Evolutionary conservation across 805 yeast genomes (phyloP).

Genomic region (Pichia deserticola): DNA sequence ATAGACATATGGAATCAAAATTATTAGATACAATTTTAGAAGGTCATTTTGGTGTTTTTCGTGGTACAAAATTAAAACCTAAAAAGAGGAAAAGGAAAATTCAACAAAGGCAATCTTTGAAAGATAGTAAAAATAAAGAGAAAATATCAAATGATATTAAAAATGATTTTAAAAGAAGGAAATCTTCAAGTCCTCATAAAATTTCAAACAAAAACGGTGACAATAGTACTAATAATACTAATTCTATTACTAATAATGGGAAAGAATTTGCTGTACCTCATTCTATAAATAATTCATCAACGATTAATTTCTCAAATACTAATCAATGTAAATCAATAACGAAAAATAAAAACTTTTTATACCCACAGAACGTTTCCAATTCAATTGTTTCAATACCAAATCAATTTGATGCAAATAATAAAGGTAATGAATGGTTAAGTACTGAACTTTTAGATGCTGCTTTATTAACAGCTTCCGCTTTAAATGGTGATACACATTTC

Average conservation of each 20-base stretch:
- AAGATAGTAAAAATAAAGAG: too few species aligned
- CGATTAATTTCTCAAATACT: not conserved
- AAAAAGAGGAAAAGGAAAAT: slow-evolving; percentile 13
- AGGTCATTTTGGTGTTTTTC: slow-evolving; percentile 84
- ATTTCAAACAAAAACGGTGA: too few species aligned
- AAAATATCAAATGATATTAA: too few species aligned
- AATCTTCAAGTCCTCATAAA: too few species aligned
- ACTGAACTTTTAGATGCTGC: slow-evolving; percentile 68
- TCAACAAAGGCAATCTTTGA: not conserved
- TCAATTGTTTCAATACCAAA: not conserved
- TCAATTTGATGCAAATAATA: not conserved
- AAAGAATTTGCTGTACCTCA: too few species aligned
- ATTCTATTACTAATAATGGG: too few species aligned
- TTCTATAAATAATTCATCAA: not conserved
- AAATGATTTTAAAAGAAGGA: too few species aligned
- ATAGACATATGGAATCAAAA: slow-evolving; percentile 32
- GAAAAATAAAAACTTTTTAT: slow-evolving; percentile 1
- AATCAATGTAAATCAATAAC: not conserved
- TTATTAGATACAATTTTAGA: slow-evolving; percentile 27
- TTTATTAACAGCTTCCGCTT: slow-evolving; percentile 63
- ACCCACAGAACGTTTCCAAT: slow-evolving; percentile 4
- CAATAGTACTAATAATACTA: too few species aligned
- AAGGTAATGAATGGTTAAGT: slow-evolving; percentile 61
- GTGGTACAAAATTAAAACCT: slow-evolving; percentile 29
- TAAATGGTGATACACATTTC: slow-evolving; percentile 52